Evolutionary conservation across 495 filamentous ascomycete genomes (phyloP).

Genomic region (Niebla homalea): DNA sequence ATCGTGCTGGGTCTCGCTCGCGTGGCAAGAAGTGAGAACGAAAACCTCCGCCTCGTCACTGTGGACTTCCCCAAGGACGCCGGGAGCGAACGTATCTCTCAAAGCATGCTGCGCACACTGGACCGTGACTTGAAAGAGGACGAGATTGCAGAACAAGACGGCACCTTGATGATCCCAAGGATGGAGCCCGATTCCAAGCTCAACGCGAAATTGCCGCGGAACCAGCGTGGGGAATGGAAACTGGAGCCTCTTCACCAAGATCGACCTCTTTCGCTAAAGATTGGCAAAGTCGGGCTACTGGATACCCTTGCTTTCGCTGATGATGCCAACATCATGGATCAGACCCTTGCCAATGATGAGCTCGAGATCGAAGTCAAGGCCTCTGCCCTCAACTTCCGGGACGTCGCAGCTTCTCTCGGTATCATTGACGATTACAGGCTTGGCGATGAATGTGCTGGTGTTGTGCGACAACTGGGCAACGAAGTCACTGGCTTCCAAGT

Average conservation of each 20-base stretch:
- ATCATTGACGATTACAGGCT: conserved; percentile 19
- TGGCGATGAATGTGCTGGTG: conserved; percentile 19
- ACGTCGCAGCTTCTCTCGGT: conserved; percentile 21
- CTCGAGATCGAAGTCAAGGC: conserved; percentile 21
- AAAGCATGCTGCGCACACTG: conserved; percentile 1
- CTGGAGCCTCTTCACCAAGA: conserved; percentile 10
- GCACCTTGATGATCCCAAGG: conserved; percentile 8
- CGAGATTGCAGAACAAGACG: conserved; percentile 12
- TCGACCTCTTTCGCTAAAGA: conserved; percentile 14
- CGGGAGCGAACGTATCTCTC: background rate
- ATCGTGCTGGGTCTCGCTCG: conserved; percentile 1
- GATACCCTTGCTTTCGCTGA: conserved; percentile 16
- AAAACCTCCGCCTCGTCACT: background rate
- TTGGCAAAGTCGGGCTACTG: conserved; percentile 14
- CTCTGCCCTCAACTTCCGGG: conserved; percentile 22
- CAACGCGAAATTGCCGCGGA: conserved; percentile 8
- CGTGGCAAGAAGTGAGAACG: conserved; percentile 3
- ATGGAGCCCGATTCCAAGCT: conserved; percentile 8
- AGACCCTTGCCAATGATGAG: conserved; percentile 18
- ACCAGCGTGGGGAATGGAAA: conserved; percentile 3
- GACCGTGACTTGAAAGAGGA: conserved; percentile 6
- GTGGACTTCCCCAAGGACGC: conserved; percentile 3
- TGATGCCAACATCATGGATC: conserved; percentile 15
- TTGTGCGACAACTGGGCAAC: conserved; percentile 13
- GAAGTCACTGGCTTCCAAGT: conserved; percentile 10